Conservation (phyloP, 2,329 filamentous ascomycete genomes). For the Nannizziopsis arthrosporioides region DNA sequence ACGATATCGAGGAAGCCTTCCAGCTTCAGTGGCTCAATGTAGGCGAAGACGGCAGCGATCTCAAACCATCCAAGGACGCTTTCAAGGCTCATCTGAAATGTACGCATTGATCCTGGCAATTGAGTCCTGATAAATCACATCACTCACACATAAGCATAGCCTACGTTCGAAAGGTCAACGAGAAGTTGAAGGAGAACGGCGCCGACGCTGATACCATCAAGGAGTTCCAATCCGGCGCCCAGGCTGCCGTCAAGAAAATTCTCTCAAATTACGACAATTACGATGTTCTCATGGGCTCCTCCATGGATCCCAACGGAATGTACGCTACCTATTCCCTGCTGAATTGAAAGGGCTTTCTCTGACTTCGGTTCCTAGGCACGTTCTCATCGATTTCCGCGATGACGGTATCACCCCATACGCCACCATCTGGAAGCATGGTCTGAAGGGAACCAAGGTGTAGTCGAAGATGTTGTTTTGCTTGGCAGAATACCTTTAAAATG, state of each 20-base stretch:
- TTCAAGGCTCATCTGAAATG: conserved; percentile 79
- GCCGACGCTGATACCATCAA: conserved; percentile 56
- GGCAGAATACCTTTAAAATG: not conserved
- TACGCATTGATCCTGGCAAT: conserved; percentile 32
- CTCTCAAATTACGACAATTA: conserved; percentile 91
- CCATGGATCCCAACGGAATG: conserved; percentile 90
- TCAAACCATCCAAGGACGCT: conserved; percentile 60
- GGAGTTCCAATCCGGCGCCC: conserved; percentile 67
- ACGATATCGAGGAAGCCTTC: conserved; percentile 90
- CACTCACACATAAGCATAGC: conserved; percentile 34
- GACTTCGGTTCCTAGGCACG: conserved; percentile 46
- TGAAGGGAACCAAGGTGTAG: conserved; percentile 85
- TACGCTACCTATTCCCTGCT: conserved; percentile 40
- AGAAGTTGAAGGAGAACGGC: conserved; percentile 51
- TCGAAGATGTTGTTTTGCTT: too few relatives aligned
- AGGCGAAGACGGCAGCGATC: conserved; percentile 25
- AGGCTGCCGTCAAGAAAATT: conserved; percentile 66
- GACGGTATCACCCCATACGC: conserved; percentile 86
- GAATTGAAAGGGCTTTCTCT: not conserved
- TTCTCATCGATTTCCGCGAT: conserved; percentile 95
- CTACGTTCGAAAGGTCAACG: conserved; percentile 88
- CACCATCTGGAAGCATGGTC: conserved; percentile 89
- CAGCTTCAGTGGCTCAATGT: conserved; percentile 54
- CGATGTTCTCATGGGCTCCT: conserved; percentile 86
- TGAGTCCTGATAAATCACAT: conserved; percentile 2